Conservation (phyloP, 1,139 yeast species). For the Geotrichum fermentans region DNA sequence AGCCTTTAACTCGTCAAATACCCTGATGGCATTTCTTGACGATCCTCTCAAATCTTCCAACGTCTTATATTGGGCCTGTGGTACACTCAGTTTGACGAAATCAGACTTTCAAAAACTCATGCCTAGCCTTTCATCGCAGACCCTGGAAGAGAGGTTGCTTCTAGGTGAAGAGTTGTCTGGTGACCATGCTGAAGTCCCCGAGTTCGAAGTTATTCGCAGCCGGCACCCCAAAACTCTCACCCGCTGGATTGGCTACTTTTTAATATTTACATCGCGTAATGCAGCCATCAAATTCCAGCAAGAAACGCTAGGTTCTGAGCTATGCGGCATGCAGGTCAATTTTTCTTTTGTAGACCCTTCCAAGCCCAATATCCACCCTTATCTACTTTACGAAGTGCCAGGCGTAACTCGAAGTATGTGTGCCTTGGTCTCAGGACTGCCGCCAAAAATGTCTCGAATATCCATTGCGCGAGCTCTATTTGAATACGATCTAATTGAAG, state of each 20-base stretch:
- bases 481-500: slow-evolving; percentile 42
- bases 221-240: slow-evolving; percentile 46
- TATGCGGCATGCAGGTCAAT: slow-evolving; percentile 49
- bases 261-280: slow-evolving; percentile 45
- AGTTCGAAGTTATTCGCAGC: slow-evolving; percentile 40
- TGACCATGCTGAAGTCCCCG: slow-evolving; percentile 4
- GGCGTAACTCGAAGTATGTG: slow-evolving; percentile 31
- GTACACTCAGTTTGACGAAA: slow-evolving; percentile 31
- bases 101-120: slow-evolving; percentile 35
- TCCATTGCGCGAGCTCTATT: slow-evolving; percentile 39
- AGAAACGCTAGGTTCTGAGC: slow-evolving; percentile 46
- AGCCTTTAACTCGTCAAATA: not conserved
- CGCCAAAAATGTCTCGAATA: slow-evolving; percentile 33
- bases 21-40: slow-evolving; percentile 7
- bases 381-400: slow-evolving; percentile 31
- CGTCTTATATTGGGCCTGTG: slow-evolving; percentile 35
- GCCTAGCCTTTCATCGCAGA: not conserved
- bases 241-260: slow-evolving; percentile 48
- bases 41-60: slow-evolving; percentile 22
- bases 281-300: slow-evolving; percentile 50
- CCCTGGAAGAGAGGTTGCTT: not conserved
- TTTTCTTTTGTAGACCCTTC: slow-evolving; percentile 43
- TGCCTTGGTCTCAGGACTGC: slow-evolving; percentile 41
- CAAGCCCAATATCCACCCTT: slow-evolving; percentile 28
- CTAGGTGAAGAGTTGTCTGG: slow-evolving; percentile 12